Base-by-base conservation (phyloP, 2,329 filamentous ascomycete genomes). In the Fusarium sulawesiense region DNA sequence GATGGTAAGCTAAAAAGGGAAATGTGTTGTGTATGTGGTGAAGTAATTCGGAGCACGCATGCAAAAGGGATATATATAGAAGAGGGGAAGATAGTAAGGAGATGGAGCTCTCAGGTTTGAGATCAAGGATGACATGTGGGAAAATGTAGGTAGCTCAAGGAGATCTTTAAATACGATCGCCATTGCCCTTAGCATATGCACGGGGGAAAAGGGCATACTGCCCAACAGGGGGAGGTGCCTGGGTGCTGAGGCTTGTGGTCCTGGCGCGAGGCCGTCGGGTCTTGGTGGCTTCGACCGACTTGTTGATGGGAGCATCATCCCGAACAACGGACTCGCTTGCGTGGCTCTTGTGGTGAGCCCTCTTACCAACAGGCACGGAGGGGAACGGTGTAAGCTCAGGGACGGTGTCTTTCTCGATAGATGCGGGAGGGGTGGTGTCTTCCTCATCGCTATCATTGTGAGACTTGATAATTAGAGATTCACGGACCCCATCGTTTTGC, bases 121-220 rank as follows among this genome's bases (percentile, higher is more conserved):
- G 42, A 56, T 49, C 30, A 32, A 55, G 60, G 18, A 37, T 37
- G 10, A n/a, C 34, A 55, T 37, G 34, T 42, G 44, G 29, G 32
- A 47, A 57, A 60, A 60, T 42, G 46, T 34, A 64, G 64, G 54
- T 18, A 65, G 34, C 29, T 30, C 12, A 37, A 37, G 50, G 42
- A 44, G 30, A 51, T 44, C 41, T 51, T 67, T 72, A 81, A 46
- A 81, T 78, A 16, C 76, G 75, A 54, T 79, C 77, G 25, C 77
- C 76, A 23, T 70, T 76, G 12, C 69, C 71, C 69, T 79, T 80
- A 44, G 76, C 65, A 34, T 76, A 74, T 49, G 73, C 66, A n/a
- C 78, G 78, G 20, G 84, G 83, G 66, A 85, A 85, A 16, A 84
- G 75, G 41, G 81, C 81, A 67, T 84, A 86, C 66, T 83, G 83